Base-by-base conservation (phyloP, 2,329 filamentous ascomycete genomes). In the Gnomoniopsis smithogilvyi region DNA sequence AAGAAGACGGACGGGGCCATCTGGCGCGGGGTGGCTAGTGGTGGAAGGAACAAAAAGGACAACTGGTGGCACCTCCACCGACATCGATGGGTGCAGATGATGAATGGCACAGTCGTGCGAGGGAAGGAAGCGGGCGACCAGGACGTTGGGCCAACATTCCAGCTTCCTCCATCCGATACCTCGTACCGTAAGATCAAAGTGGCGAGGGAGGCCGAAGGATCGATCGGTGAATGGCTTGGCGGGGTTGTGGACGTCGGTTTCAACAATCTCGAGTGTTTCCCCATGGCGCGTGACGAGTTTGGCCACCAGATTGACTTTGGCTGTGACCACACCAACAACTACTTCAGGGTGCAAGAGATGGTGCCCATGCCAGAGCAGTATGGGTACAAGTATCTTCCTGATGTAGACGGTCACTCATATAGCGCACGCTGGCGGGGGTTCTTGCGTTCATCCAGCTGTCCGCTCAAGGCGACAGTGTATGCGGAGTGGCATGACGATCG, bases 401-500 rank as follows among this genome's bases (percentile, higher is more conserved):
- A 92, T 67, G 80, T 89, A 47, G 89, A 92, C 68, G 88, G 89
- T 15, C 83, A 86, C 71, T 82, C 79, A 2, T 86, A 85, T 67
- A 83, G 79, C 56, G 85, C 82, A 4, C 79, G 85, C 19, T 89
- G 83, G 72, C 79, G 82, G 50, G 80, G 79, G 0, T 87, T 91
- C 65, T 73, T 92, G 14, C 77, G 80, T 24, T 87, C 82, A 43
- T 88, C 82, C 1, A 86, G 82, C 51, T 70, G 89, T 41, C 85
- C 86, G 1, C 81, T 92, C 68, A 92, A 92, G 73, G 81, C 85
- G 14, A 91, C 88, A 3, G 78, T 91, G 48, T 92, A 89, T 69
- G 76, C 82, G 12, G 89, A 92, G 70, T 92, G 89, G 89, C 88
- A 91, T 68, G 88, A 91, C 68, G 80, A 83, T 49, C 80, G 89